Percentiles rank a stretch among this genome's conserved stretches.
phyloP scores from a whole-genome alignment of 352 stramenopile genomes.

The Blastocystis sp. region DNA sequence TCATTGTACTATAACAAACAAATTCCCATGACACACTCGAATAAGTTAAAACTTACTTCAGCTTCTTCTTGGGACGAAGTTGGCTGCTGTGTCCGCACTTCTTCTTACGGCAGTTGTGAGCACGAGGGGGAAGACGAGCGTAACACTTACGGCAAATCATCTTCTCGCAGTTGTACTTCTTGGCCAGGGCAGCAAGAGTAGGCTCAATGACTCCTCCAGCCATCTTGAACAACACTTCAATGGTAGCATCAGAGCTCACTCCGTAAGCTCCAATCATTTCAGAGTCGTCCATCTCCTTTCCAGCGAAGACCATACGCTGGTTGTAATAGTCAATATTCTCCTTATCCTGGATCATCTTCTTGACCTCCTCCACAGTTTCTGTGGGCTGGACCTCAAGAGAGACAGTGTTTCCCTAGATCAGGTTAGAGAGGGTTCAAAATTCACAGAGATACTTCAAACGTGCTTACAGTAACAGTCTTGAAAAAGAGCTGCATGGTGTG shows the following conservation, averaged over 20 bases:
- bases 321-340: constrained; percentile 63
- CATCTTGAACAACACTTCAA: too few species aligned
- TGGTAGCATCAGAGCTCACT: constrained; percentile 67
- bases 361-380: constrained; percentile 23
- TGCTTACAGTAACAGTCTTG: constrained; percentile 21
- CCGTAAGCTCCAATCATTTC: constrained; percentile 66
- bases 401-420: constrained; percentile 42
- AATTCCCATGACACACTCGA: too few species aligned
- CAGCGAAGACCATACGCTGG: constrained; percentile 67
- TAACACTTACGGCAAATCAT: too few species aligned
- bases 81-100: too few species aligned
- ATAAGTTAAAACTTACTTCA: too few species aligned
- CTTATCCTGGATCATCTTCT: constrained; percentile 55
- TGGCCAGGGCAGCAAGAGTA: too few species aligned
- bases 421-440: constrained; percentile 19
- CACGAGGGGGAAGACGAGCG: too few species aligned
- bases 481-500: constrained; percentile 51
- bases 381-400: constrained; percentile 40
- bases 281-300: constrained; percentile 67
- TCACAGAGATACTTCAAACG: neutral
- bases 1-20: too few species aligned
- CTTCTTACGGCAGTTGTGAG: too few species aligned
- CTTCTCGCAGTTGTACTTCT: too few species aligned
- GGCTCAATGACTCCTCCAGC: too few species aligned
- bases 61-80: too few species aligned